Base-by-base conservation (phyloP, 176 grass and related monocot genomes). In the Urochloa ruziziensis region DNA sequence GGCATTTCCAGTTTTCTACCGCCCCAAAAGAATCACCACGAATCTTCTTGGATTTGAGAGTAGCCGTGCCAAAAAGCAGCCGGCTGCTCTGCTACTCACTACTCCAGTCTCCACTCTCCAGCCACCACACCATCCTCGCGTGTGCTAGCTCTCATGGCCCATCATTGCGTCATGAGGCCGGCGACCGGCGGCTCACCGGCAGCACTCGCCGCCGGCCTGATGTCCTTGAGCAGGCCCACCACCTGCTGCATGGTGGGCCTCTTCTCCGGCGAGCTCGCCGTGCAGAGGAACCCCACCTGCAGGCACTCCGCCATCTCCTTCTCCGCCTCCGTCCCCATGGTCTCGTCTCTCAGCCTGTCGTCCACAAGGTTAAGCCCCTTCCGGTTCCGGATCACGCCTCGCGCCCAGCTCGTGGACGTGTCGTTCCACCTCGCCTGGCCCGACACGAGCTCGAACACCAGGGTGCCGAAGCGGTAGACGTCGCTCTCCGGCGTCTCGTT, bases 231-330 rank as follows among this genome's bases (percentile, higher is more conserved):
- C 42, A 94, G 85, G 3, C 91, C 94, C 2, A 97, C 90, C 13
- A 92, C 94, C 79, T 97, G 94, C 79, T 97, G 92, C 90, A 97
- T 97, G 27, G 88, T 77, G 16, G 94, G 94, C 17, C 94, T 76
- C 88, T 92, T 97, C 75, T 97, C 90, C 2, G 83, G 88, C 24
- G 79, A 24, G 67, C 63, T 44, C 0, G 94, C 88, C 13, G 94
- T 94, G 83, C 94, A 97, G 32, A 97, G 83, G 43, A 87, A 91
- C 33, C 83, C 92, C 5, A 94, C 91, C 70, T 80, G 92, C 42
- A 97, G 70, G 70, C 94, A 97, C 78, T 88, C 94, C 0, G 28
- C 10, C 85, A 90, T 61, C 83, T 97, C 85, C 48, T 11, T 71
- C 75, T 94, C 89, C 24, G 21, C 33, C 47, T 53, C 87, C n/a